Percentiles rank a stretch among this genome's conserved stretches.
phyloP scores from a whole-genome alignment of 495 filamentous ascomycete species.

The Clohesyomyces aquaticus region DNA sequence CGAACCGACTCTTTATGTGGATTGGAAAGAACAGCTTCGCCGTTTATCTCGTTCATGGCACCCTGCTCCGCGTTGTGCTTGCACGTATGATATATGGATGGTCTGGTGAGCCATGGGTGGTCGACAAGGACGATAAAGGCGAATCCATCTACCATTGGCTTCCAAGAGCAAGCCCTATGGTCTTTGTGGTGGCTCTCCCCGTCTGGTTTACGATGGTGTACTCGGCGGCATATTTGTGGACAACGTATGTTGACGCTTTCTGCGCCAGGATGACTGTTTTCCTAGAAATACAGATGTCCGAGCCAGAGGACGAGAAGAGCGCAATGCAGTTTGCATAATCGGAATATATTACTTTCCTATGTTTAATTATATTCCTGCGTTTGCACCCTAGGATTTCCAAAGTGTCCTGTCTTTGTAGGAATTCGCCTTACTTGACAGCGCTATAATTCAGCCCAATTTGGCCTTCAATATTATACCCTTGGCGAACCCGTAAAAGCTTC shows the following conservation, averaged over 20 bases:
- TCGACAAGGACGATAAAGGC: slow-evolving; percentile 55
- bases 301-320: slow-evolving; percentile 50
- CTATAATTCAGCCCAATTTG: too few relatives aligned
- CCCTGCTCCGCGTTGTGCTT: slow-evolving; percentile 63
- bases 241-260: slow-evolving; percentile 65
- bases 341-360: neutral
- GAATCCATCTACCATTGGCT: slow-evolving; percentile 37
- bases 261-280: slow-evolving; percentile 65
- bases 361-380: too few relatives aligned
- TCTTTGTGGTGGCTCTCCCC: slow-evolving; percentile 55
- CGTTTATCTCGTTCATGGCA: slow-evolving; percentile 69
- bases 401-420: too few relatives aligned
- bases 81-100: slow-evolving; percentile 69
- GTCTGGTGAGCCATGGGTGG: slow-evolving; percentile 51
- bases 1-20: slow-evolving; percentile 63
- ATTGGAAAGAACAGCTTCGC: slow-evolving; percentile 70
- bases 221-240: slow-evolving; percentile 63
- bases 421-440: too few relatives aligned
- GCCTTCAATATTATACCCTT: too few relatives aligned
- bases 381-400: too few relatives aligned
- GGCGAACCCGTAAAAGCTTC: too few relatives aligned
- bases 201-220: slow-evolving; percentile 65
- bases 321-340: slow-evolving; percentile 12
- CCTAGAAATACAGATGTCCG: slow-evolving; percentile 59
- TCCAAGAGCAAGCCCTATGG: slow-evolving; percentile 9